Conservation (phyloP, 345 rosid species). For the Populus ilicifolia region DNA sequence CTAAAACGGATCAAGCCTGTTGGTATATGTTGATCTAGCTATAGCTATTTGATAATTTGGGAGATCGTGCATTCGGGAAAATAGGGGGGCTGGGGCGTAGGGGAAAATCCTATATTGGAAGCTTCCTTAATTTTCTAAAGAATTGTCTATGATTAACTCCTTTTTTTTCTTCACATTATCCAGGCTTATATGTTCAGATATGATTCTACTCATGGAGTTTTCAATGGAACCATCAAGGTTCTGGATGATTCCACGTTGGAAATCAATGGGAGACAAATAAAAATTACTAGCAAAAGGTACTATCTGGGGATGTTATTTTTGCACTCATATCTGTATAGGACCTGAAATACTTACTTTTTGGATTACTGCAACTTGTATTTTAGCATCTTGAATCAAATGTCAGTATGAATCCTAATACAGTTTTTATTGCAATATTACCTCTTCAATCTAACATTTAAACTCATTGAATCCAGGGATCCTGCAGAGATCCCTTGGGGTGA, state of each 20-base stretch:
- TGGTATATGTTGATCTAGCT: neutral
- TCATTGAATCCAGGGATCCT: constrained; percentile 59
- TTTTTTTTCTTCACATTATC: constrained; percentile 7
- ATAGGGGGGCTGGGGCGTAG: neutral
- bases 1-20: neutral
- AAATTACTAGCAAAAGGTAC: constrained; percentile 74
- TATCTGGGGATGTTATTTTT: neutral
- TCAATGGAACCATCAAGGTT: constrained; percentile 66
- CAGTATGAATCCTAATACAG: neutral
- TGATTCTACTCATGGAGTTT: constrained; percentile 94
- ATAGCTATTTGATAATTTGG: neutral
- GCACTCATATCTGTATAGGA: neutral
- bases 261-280: constrained; percentile 78
- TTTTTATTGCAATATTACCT: neutral
- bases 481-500: constrained; percentile 98
- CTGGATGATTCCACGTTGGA: constrained; percentile 81
- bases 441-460: constrained; percentile 4
- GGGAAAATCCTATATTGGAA: neutral
- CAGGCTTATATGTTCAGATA: constrained; percentile 99
- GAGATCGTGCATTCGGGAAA: neutral
- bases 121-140: neutral
- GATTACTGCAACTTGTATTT: neutral
- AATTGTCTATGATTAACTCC: constrained; percentile 3
- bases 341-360: constrained; percentile 2
- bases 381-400: neutral